Evolutionary conservation across 169 alveolate genomes (phyloP).

Genomic region (Plasmodium berghei): DNA sequence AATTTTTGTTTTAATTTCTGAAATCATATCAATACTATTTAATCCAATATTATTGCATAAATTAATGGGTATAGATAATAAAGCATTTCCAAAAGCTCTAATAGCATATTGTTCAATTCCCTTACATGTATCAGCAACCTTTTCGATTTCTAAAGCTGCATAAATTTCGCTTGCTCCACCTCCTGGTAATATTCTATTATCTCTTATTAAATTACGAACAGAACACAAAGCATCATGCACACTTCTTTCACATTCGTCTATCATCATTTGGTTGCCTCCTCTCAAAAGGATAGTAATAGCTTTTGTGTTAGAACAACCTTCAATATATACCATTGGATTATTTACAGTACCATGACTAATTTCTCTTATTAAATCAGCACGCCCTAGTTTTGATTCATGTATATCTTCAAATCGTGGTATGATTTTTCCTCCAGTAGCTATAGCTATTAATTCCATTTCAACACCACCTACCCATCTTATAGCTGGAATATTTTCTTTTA

Average conservation of each 20-base stretch:
- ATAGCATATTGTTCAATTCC: conserved; percentile 98
- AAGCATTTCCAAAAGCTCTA: conserved; percentile 98
- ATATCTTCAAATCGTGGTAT: conserved; percentile 97
- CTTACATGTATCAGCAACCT: conserved; percentile 92
- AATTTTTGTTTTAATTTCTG: conserved; percentile 93
- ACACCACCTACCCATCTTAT: conserved; percentile 99
- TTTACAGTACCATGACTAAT: conserved; percentile 95
- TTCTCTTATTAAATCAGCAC: conserved; percentile 95
- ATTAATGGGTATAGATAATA: conserved; percentile 96
- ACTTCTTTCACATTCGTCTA: conserved; percentile 98
- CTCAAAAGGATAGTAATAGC: conserved; percentile 97
- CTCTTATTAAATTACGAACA: conserved; percentile 93
- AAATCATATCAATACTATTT: conserved; percentile 94
- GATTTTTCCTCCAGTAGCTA: conserved; percentile 99
- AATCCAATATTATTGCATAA: conserved; percentile 98
- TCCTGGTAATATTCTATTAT: conserved; percentile 95
- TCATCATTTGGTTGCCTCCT: conserved; percentile 97
- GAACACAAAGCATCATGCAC: conserved; percentile 99
- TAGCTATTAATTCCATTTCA: conserved; percentile 99
- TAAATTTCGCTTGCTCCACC: conserved; percentile 99
- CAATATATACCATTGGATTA: conserved; percentile 95
- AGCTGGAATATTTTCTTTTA: conserved; percentile 94
- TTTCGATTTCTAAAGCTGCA: conserved; percentile 94
- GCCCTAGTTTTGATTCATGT: conserved; percentile 94
- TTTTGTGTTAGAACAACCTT: conserved; percentile 94